Evolutionary conservation across 805 yeast genomes (phyloP).

Genomic region (Lipomyces starkeyi): DNA sequence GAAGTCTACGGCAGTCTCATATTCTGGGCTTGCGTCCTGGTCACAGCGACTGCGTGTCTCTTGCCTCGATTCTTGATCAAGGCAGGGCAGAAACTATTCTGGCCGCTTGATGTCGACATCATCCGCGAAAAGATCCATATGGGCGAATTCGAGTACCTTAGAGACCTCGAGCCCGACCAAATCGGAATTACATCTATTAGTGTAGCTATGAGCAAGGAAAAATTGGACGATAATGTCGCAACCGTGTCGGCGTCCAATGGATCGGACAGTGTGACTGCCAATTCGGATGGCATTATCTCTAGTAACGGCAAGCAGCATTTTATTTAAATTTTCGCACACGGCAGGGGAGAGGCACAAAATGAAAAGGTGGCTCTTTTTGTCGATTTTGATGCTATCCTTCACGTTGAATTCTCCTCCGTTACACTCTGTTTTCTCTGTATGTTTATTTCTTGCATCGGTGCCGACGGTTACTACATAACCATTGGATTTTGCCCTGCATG

Average conservation of each 20-base stretch:
- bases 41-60: constrained; percentile 60
- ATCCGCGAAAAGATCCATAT: constrained; percentile 63
- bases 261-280: constrained; percentile 19
- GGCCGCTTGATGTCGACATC: constrained; percentile 72
- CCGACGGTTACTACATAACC: not conserved
- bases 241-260: constrained; percentile 12
- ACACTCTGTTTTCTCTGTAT: not conserved
- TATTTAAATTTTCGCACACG: not conserved
- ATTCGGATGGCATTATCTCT: constrained; percentile 13
- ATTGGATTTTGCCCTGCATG: not conserved
- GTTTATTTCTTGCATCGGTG: not conserved
- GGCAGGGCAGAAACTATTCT: constrained; percentile 56
- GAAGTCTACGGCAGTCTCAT: constrained; percentile 64
- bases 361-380: not conserved
- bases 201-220: not conserved
- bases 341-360: not conserved
- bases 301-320: constrained; percentile 30
- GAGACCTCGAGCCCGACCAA: constrained; percentile 28
- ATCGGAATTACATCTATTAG: constrained; percentile 13
- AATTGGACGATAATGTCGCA: constrained; percentile 6
- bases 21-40: constrained; percentile 69
- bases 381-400: constrained; percentile 1
- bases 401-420: not conserved
- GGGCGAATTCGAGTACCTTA: constrained; percentile 54
- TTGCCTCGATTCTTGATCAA: constrained; percentile 66